These are phyloP conservation scores for Teratosphaeria gauchensis DNA, from an alignment of 2,329 filamentous ascomycete genomes.

Conservation along the genomic window DNA sequence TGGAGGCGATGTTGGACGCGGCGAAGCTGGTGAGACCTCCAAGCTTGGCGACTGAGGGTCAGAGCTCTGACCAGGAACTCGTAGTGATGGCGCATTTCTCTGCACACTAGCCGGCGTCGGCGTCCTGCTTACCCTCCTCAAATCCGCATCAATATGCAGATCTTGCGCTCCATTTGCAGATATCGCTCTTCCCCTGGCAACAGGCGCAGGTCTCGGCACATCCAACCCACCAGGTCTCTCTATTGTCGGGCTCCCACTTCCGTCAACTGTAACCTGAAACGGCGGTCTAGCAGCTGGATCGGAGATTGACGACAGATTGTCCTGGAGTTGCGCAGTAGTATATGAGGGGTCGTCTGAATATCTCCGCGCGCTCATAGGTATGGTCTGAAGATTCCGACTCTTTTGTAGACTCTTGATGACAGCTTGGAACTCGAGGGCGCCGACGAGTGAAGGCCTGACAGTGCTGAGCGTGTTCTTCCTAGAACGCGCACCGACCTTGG, in stretches of 20 bases:
- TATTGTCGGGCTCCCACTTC: slow-evolving; percentile 1
- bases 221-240: slow-evolving; percentile 13
- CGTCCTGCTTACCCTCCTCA: slow-evolving; percentile 2
- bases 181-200: slow-evolving; percentile 39
- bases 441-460: slow-evolving; percentile 86
- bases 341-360: slow-evolving; percentile 56
- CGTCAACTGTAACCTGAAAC: slow-evolving; percentile 6
- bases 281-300: slow-evolving; percentile 33
- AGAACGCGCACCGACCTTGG: slow-evolving; percentile 44
- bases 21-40: slow-evolving; percentile 3
- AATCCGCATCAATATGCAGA: slow-evolving; percentile 34
- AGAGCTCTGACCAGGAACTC: slow-evolving; percentile 1
- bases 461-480: slow-evolving; percentile 68
- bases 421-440: slow-evolving; percentile 86
- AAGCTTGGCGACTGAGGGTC: slow-evolving; percentile 2
- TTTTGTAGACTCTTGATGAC: slow-evolving; percentile 79
- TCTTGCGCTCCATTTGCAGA: slow-evolving; percentile 49
- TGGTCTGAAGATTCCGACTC: slow-evolving; percentile 64
- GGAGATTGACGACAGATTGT: slow-evolving; percentile 39
- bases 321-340: slow-evolving; percentile 36
- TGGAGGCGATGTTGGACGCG: neutral
- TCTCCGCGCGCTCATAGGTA: slow-evolving; percentile 54
- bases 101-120: neutral
- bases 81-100: neutral
- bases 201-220: slow-evolving; percentile 18